Evolutionary conservation across 2,329 filamentous ascomycete genomes (phyloP).

Genomic region (Cordyceps farinosa): DNA sequence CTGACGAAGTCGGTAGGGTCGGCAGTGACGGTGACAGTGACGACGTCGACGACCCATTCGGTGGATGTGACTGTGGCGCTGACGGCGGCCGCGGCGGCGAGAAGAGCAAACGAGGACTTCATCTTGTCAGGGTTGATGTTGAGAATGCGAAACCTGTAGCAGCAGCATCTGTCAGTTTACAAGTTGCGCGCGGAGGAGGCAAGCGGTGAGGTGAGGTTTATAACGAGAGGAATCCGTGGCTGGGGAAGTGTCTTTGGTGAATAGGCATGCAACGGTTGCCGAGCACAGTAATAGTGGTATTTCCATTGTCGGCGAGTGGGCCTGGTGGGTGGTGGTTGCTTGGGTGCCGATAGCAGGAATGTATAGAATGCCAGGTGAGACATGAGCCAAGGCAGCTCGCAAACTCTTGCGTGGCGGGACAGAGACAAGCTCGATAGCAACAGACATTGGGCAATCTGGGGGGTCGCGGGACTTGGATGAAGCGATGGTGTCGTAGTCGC

Average conservation of each 20-base stretch:
- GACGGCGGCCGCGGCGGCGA: conserved; percentile 45
- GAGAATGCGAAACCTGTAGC: conserved; percentile 8
- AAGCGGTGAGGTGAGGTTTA: neutral
- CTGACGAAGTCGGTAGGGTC: conserved; percentile 27
- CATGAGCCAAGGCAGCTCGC: neutral
- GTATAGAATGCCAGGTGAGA: conserved; percentile 17
- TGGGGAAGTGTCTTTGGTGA: conserved; percentile 7
- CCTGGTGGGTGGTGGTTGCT: conserved; percentile 1
- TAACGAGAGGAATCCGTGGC: neutral
- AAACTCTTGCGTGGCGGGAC: neutral
- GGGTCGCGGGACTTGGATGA: neutral
- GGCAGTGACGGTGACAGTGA: conserved; percentile 45
- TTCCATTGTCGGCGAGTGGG: neutral
- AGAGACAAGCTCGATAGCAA: neutral
- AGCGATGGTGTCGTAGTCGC: neutral
- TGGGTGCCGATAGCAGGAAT: conserved; percentile 11
- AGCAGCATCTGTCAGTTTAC: conserved; percentile 21
- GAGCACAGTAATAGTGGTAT: conserved; percentile 3
- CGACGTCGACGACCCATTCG: conserved; percentile 38
- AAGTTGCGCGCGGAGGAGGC: neutral
- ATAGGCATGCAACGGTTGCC: conserved; percentile 14
- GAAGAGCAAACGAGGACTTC: conserved; percentile 48
- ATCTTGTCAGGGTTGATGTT: conserved; percentile 34
- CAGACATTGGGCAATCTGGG: neutral
- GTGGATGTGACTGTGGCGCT: conserved; percentile 39